A percentile compares a stretch with the other conserved stretches of the same genome.
phyloP scores from a whole-genome alignment of 495 filamentous ascomycete species.

The Podospora conica region DNA sequence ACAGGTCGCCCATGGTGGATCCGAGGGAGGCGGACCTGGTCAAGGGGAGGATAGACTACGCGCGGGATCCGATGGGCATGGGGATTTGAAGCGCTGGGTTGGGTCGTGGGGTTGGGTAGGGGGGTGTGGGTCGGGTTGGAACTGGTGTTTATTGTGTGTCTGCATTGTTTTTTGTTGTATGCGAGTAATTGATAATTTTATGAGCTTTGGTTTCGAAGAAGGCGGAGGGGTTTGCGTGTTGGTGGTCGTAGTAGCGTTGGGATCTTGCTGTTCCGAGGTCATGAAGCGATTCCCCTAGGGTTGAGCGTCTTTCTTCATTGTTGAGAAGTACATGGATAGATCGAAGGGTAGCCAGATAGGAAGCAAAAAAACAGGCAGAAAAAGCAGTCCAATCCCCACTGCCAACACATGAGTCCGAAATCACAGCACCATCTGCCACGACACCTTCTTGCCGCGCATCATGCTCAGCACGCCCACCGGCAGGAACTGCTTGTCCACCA shows the following conservation, averaged over 20 bases:
- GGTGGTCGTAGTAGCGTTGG: not conserved
- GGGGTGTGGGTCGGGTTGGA: not conserved
- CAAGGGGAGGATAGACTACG: constrained; percentile 17
- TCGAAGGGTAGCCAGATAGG: not conserved
- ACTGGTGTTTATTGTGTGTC: not conserved
- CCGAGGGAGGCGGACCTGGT: constrained; percentile 19
- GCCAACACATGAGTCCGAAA: not conserved
- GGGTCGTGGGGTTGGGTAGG: not conserved
- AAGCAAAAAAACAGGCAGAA: not conserved
- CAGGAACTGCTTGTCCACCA: constrained; percentile 50
- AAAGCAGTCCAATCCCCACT: not conserved
- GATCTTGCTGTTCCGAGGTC: not conserved
- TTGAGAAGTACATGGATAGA: not conserved
- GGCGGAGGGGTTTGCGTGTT: not conserved
- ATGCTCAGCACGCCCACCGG: constrained; percentile 49
- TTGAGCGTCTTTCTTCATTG: not conserved
- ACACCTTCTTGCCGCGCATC: constrained; percentile 49
- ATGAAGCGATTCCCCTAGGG: not conserved
- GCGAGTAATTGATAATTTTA: not conserved
- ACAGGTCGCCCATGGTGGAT: constrained; percentile 16
- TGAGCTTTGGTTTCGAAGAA: not conserved
- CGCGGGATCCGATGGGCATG: constrained; percentile 4
- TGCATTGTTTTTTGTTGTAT: not conserved
- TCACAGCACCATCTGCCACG: constrained; percentile 46
- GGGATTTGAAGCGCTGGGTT: not conserved